Evolutionary conservation across 139 green algal genomes (phyloP), one percentile per base, ranked within the genome.

Genomic region (Chlamydomonas schloesseri): DNA sequence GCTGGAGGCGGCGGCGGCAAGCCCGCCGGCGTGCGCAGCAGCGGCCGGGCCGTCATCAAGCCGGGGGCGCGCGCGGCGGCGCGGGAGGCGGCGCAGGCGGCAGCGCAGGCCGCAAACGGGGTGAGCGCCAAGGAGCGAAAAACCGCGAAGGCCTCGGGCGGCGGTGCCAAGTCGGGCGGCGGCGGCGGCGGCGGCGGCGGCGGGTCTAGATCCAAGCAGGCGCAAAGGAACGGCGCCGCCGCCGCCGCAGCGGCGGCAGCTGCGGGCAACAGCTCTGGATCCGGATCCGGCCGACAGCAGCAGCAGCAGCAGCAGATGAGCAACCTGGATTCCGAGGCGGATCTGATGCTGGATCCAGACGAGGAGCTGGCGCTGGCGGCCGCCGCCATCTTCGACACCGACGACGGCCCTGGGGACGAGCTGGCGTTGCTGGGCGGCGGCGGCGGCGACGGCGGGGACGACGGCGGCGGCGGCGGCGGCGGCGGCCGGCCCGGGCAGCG

Each of bases 301-400:
- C 11, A 11, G 11, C 50, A 57, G 13, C 53, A 11, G 55, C 20
- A 8, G 20, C 55, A 62, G 55, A 23, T 62, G 55, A 4, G 9
- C 9, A 62, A 28, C 2, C 55, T 24, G 55, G 55, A 62, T 2
- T 24, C 55, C 9, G 55, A 62, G 20, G 55, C 60, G 11, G 6
- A 83, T 8, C 60, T 36, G 33, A 23, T 46, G 9, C 13, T 84
- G 29, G 78, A 84, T 50, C n/a, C 78, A 18, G 78, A 84, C 31
- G 78, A 58, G 21, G 78, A 84, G 64, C 78, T 84, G 78, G 62
- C 62, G 10, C 78, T 84, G 78, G 78, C 78, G n/a, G 78, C 78
- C 2, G 78, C 78, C 11, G 76, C 76, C 50, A 84, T 84, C 6
- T 84, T 84, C 23, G 78, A 74, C 47, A 36, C 62, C 5, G 64